Evolutionary conservation across 768 basidiomycete species (phyloP).

Genomic region (Grammothele lineata): DNA sequence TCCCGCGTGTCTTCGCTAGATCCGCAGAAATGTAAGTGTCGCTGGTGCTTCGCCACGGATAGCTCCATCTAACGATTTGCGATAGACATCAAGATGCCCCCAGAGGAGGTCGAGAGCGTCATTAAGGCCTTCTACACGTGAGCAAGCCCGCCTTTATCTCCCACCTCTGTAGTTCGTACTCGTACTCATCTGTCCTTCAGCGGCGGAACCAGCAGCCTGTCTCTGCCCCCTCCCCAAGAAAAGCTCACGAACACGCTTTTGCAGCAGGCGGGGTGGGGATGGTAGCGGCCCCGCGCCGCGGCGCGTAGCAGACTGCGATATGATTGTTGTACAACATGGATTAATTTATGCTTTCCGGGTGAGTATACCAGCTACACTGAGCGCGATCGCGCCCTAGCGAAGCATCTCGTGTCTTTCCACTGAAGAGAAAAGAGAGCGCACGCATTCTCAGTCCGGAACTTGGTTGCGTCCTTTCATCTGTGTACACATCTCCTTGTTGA

Average conservation of each 20-base stretch:
- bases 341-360: conserved; percentile 4
- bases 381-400: too few relatives aligned
- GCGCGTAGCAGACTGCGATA: too few relatives aligned
- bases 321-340: conserved; percentile 2
- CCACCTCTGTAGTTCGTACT: neutral
- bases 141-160: too few relatives aligned
- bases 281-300: conserved; percentile 5
- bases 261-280: conserved; percentile 26
- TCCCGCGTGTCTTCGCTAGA: conserved; percentile 37
- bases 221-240: conserved; percentile 15
- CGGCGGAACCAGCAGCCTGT: conserved; percentile 10
- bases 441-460: too few relatives aligned
- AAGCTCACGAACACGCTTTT: conserved; percentile 22
- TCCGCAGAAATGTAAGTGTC: conserved; percentile 55
- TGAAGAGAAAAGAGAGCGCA: too few relatives aligned
- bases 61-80: too few relatives aligned
- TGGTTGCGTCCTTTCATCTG: too few relatives aligned
- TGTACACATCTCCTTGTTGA: too few relatives aligned
- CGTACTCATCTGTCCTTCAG: neutral
- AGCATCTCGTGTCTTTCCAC: too few relatives aligned
- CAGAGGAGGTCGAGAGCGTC: conserved; percentile 70
- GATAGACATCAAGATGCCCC: conserved; percentile 72
- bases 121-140: conserved; percentile 56
- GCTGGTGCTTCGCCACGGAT: too few relatives aligned
- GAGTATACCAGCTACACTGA: too few relatives aligned